Evolutionary conservation across 345 rosid species (phyloP), one percentile per base, ranked within the genome.

Genomic region (Brassica incana): DNA sequence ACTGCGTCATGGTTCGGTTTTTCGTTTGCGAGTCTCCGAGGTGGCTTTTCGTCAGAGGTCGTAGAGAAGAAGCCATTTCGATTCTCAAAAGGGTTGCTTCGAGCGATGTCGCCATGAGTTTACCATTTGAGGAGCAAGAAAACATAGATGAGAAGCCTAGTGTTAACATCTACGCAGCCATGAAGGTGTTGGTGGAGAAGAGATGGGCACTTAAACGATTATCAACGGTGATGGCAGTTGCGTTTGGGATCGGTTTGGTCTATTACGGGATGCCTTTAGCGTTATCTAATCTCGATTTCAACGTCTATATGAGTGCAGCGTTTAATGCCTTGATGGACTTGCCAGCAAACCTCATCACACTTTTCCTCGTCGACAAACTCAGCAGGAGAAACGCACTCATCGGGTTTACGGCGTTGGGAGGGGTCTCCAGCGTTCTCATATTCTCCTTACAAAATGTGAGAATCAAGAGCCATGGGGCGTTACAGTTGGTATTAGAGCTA

Each of bases 261-360:
- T 90, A 90, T 23, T 91, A 88, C 32, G 94, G 96, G 14, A 89
- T 93, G 92, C 94, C 93, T 23, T 77, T 93, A 36, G 87, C 88
- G 10, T 86, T 85, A 3, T 86, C 84, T 6, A 87, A 85, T 68
- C 78, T 90, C 25, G 73, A 83, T 6, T 85, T 88, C 81, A 84
- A 87, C 64, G 86, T 88, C 12, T 93, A 90, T 74, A 40, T 88
- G 38, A 85, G 96, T 59, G 89, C 88, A n/a, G 81, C 87, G 11
- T 77, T 87, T 10, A 91, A 93, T 38, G 96, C 90, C 62, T 79
- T 91, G 43, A 85, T 90, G 9, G 94, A 91, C 74, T 78, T 93
- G 7, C 98, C 93, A 0, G 73, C 92, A 4, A 83, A 90, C 5
- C 67, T 91, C 0, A 48, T 87, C 4, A 84, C 85, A 2, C 77